phyloP scores from a whole-genome alignment of 2,329 filamentous ascomycete species.

The Beauveria sp. region DNA sequence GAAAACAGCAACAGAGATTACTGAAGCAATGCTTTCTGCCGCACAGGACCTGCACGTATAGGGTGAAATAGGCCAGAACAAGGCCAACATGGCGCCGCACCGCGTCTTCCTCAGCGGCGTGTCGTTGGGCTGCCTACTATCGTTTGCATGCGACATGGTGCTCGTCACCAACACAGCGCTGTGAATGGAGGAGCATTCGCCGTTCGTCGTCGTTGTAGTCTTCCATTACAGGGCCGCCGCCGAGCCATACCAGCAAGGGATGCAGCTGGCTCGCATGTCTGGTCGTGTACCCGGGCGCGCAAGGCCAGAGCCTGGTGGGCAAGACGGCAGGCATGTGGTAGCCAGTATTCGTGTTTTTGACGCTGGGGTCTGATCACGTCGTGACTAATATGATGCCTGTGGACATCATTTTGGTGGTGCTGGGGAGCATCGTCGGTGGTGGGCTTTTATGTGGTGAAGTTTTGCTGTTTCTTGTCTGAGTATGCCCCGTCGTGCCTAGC shows the following conservation, averaged over 20 bases:
- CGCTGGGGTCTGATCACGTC: constrained; percentile 43
- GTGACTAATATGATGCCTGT: constrained; percentile 51
- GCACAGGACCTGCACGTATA: not conserved
- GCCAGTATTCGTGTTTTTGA: constrained; percentile 44
- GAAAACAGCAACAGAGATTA: not conserved
- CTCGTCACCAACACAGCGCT: constrained; percentile 36
- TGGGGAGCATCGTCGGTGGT: constrained; percentile 46
- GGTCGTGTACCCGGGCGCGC: constrained; percentile 37
- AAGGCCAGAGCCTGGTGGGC: constrained; percentile 39
- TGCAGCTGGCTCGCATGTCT: constrained; percentile 49
- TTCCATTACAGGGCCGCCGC: constrained; percentile 37
- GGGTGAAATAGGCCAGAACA: constrained; percentile 32
- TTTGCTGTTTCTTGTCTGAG: not conserved
- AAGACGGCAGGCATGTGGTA: constrained; percentile 49
- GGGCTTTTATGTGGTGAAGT: constrained; percentile 28
- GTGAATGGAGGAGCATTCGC: constrained; percentile 38
- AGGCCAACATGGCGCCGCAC: constrained; percentile 43
- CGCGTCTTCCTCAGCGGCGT: constrained; percentile 45
- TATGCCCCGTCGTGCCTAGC: not conserved
- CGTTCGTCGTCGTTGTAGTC: constrained; percentile 36
- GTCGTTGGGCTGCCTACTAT: constrained; percentile 42
- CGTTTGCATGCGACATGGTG: constrained; percentile 40
- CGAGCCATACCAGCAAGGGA: constrained; percentile 23
- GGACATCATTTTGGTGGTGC: constrained; percentile 38
- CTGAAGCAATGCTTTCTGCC: not conserved